A percentile compares a stretch with the other conserved stretches of the same genome.
Conservation (phyloP, 2,329 filamentous ascomycete species). For the Elsinoe fawcettii region DNA sequence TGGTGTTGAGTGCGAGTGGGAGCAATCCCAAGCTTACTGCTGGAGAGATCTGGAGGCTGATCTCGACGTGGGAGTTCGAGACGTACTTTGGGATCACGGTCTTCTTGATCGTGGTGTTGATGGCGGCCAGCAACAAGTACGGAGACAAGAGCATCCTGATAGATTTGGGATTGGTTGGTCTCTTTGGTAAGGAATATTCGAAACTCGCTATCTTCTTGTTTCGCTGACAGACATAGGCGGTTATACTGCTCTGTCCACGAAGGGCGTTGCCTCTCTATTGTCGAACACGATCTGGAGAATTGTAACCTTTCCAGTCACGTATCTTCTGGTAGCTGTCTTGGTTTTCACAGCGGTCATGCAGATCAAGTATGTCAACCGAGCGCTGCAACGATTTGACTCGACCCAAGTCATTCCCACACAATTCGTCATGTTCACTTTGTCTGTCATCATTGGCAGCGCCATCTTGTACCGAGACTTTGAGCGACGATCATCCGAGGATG, state of each 20-base stretch:
- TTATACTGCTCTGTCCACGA: slow-evolving; percentile 94
- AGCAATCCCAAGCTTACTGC: slow-evolving; percentile 88
- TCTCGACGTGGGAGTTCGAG: slow-evolving; percentile 82
- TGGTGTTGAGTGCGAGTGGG: slow-evolving; percentile 83
- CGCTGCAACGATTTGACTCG: slow-evolving; percentile 86
- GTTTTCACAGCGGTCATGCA: slow-evolving; percentile 86
- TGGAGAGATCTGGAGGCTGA: slow-evolving; percentile 80
- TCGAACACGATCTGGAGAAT: slow-evolving; percentile 84
- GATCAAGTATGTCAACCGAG: slow-evolving; percentile 89
- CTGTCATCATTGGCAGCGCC: slow-evolving; percentile 88
- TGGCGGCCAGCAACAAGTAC: slow-evolving; percentile 75
- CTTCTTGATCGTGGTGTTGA: slow-evolving; percentile 63
- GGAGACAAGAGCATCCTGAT: slow-evolving; percentile 83
- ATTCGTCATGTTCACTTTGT: slow-evolving; percentile 93
- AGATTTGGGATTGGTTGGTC: slow-evolving; percentile 82
- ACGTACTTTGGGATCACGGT: slow-evolving; percentile 76
- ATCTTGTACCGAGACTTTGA: slow-evolving; percentile 94
- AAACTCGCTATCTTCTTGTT: neutral
- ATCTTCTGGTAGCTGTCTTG: slow-evolving; percentile 71
- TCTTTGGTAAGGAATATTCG: slow-evolving; percentile 60
- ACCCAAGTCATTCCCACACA: slow-evolving; percentile 97
- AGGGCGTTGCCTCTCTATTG: slow-evolving; percentile 89
- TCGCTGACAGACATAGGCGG: slow-evolving; percentile 52
- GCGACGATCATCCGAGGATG: slow-evolving; percentile 63
- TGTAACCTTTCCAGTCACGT: slow-evolving; percentile 86